These are phyloP conservation scores for Fusarium musae DNA, from an alignment of 2,329 filamentous ascomycete genomes.

Conservation along the genomic window DNA sequence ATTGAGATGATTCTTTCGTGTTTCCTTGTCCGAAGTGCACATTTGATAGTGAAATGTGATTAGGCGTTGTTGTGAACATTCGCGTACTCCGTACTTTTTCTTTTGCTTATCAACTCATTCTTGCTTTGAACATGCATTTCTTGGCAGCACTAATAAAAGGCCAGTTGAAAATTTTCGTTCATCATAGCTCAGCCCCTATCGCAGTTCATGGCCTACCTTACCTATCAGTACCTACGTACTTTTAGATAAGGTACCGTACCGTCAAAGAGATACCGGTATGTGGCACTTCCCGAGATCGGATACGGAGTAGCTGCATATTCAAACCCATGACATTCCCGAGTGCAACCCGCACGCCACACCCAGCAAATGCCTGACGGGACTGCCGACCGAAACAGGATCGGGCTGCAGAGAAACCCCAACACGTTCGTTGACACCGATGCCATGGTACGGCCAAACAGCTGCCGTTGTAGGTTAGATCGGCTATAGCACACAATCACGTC, in stretches of 20 bases:
- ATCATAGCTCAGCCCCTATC: not conserved
- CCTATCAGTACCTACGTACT: not conserved
- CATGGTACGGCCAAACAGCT: conserved; percentile 23
- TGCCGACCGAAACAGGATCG: conserved; percentile 26
- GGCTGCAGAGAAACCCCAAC: conserved; percentile 24
- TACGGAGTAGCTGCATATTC: not conserved
- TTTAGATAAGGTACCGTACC: not conserved
- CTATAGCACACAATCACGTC: not conserved
- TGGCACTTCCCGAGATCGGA: conserved; percentile 15
- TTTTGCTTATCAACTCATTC: not conserved
- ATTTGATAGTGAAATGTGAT: not conserved
- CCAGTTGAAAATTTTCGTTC: not conserved
- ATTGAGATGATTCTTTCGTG: not conserved
- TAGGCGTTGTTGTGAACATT: not conserved
- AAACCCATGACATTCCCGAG: conserved; percentile 31
- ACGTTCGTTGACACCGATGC: conserved; percentile 28
- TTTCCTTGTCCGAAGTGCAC: not conserved
- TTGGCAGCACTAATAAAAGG: not conserved
- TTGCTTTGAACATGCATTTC: not conserved
- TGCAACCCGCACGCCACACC: conserved; percentile 15
- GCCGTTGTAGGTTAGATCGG: conserved; percentile 11
- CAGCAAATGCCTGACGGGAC: conserved; percentile 14
- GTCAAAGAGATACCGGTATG: not conserved
- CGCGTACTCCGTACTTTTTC: not conserved
- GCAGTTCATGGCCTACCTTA: not conserved